Conservation (phyloP, 768 basidiomycete genomes). For the Neoboletus magnificus region DNA sequence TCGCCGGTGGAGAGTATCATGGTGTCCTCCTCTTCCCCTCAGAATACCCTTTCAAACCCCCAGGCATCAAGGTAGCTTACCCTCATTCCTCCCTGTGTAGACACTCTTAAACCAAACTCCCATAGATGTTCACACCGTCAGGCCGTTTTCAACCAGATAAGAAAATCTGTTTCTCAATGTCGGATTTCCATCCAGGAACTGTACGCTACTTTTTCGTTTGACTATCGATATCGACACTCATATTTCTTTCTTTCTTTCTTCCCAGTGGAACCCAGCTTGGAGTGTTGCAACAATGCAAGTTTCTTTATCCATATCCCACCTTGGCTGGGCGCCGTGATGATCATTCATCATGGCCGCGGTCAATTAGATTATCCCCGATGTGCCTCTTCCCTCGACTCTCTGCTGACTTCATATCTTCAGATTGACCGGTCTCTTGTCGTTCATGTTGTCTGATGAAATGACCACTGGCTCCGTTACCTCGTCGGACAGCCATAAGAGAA, state of each 20-base stretch:
- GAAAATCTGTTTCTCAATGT: conserved; percentile 99
- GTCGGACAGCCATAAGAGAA: conserved; percentile 71
- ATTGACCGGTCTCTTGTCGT: conserved; percentile 88
- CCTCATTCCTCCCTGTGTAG: neutral
- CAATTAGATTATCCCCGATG: conserved; percentile 11
- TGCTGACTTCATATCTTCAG: conserved; percentile 39
- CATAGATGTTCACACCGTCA: conserved; percentile 85
- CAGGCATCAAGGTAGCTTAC: conserved; percentile 84
- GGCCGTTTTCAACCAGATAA: conserved; percentile 88
- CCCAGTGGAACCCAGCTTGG: conserved; percentile 94
- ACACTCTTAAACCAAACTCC: conserved; percentile 4
- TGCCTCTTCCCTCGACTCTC: neutral
- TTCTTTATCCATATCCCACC: neutral
- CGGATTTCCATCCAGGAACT: conserved; percentile 87
- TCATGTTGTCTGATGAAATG: conserved; percentile 96
- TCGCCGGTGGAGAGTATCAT: conserved; percentile 89
- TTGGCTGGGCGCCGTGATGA: conserved; percentile 5
- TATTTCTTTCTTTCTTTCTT: neutral
- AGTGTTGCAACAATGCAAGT: conserved; percentile 90
- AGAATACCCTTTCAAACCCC: conserved; percentile 96
- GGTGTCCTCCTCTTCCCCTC: conserved; percentile 89
- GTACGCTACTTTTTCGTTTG: conserved; percentile 44
- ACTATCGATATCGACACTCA: conserved; percentile 1
- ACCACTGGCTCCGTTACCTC: conserved; percentile 91
- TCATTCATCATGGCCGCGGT: conserved; percentile 14